Evolutionary conservation across 202 grass and related monocot genomes (phyloP).

Genomic region (Thinopyrum obtusiflorum): DNA sequence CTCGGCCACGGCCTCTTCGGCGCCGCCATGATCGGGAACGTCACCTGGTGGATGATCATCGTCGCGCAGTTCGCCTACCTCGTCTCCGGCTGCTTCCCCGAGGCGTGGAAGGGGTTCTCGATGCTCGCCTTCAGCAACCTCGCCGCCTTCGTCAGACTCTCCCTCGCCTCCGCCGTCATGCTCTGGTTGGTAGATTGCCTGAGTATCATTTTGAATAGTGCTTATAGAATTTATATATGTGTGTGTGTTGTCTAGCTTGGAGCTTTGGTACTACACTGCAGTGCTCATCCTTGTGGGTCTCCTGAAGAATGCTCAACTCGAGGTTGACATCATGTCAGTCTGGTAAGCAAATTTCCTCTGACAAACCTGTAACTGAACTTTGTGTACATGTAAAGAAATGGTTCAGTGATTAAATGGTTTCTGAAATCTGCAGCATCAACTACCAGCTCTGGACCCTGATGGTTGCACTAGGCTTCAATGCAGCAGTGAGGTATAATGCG

Average conservation of each 20-base stretch:
- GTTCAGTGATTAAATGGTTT: neutral
- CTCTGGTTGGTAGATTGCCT: slow-evolving; percentile 47
- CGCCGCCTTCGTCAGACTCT: slow-evolving; percentile 57
- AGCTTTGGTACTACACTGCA: slow-evolving; percentile 80
- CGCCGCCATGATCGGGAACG: slow-evolving; percentile 51
- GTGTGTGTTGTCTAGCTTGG: slow-evolving; percentile 38
- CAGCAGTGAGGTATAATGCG: slow-evolving; percentile 62
- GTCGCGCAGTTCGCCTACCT: slow-evolving; percentile 46
- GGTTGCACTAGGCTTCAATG: slow-evolving; percentile 72
- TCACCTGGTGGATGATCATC: slow-evolving; percentile 57
- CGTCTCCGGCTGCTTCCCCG: slow-evolving; percentile 47
- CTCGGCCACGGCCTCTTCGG: slow-evolving; percentile 42
- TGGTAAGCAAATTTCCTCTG: slow-evolving; percentile 34
- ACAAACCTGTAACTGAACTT: neutral
- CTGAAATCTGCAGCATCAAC: slow-evolving; percentile 57
- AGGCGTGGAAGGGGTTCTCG: slow-evolving; percentile 60
- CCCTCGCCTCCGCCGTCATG: slow-evolving; percentile 68
- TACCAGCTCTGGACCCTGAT: slow-evolving; percentile 81
- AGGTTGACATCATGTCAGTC: slow-evolving; percentile 69
- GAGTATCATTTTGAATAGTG: neutral
- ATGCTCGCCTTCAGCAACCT: slow-evolving; percentile 49
- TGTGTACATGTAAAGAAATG: neutral
- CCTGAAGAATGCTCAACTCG: slow-evolving; percentile 47
- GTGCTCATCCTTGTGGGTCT: slow-evolving; percentile 66
- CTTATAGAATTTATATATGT: neutral